phyloP scores from a whole-genome alignment of 768 basidiomycete genomes.

The Pholiota molesta region DNA sequence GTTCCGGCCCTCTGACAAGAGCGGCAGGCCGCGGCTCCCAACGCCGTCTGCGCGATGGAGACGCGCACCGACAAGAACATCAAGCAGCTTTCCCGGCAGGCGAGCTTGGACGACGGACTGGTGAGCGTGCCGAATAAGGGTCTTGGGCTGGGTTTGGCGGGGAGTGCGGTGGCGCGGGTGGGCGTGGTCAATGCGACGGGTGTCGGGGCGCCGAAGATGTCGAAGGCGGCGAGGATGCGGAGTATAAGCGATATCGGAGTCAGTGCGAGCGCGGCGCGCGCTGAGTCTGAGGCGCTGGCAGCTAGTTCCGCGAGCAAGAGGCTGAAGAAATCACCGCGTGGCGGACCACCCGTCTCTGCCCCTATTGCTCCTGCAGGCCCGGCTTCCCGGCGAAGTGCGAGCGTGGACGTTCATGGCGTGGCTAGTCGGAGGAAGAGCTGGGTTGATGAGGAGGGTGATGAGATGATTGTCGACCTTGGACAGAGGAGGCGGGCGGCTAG shows the following conservation, averaged over 20 bases:
- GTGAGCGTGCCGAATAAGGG: conserved; percentile 3
- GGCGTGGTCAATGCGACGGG: conserved; percentile 14
- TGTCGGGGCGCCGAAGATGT: conserved; percentile 10
- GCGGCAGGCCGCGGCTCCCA: not conserved
- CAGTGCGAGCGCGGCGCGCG: not conserved
- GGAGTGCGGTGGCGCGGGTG: conserved; percentile 9
- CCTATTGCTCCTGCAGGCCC: not conserved
- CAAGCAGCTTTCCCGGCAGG: conserved; percentile 14
- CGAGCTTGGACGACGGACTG: conserved; percentile 21
- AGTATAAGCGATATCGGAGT: conserved; percentile 20
- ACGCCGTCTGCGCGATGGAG: conserved; percentile 11
- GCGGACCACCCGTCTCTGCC: conserved; percentile 2
- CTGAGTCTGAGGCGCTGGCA: not conserved
- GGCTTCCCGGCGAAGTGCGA: conserved; percentile 16
- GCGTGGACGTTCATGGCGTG: conserved; percentile 15
- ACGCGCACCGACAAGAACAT: conserved; percentile 31
- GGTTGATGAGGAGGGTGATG: conserved; percentile 5
- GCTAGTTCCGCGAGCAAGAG: conserved; percentile 11
- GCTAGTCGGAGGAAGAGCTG: conserved; percentile 15
- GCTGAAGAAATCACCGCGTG: conserved; percentile 22
- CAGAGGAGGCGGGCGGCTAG: conserved; percentile 22
- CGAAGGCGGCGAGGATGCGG: not conserved
- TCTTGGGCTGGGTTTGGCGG: conserved; percentile 16
- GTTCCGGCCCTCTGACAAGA: conserved; percentile 9
- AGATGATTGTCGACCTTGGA: conserved; percentile 26